Evolutionary conservation across 148 eudicot genomes (phyloP), one percentile per base, ranked within the genome.

Genomic region (Rhododendron ovatum): DNA sequence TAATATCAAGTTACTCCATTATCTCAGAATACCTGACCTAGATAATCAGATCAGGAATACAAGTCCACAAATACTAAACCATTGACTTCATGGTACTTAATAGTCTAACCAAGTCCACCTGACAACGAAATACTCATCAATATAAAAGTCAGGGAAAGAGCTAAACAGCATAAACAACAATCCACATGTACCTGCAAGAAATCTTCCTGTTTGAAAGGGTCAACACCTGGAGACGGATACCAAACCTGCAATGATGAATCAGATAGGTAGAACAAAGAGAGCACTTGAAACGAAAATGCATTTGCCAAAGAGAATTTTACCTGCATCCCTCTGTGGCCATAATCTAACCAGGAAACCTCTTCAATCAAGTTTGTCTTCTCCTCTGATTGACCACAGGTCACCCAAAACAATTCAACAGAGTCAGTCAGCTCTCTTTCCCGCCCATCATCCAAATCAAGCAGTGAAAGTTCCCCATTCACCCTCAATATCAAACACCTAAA

Each of bases 291-390:
- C 35, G 69, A 67, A 88, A 83, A 11, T 57, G 14, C 39, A 45
- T 51, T 24, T 41, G 80, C 51, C 24, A 65, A 69, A 78, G 41
- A 83, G 86, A 90, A 87, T 81, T 89, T 92, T 89, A 97, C 99
- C 98, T 97, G 99, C 99, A 97, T 95, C 85, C 99, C 99, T 84
- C 98, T 91, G 87, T 95, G 95, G 65, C 99, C 98, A 90, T 97
- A 97, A 90, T 97, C 99, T 90, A 97, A 90, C 99, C 99, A 97
- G 78, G 99, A 95, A 86, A 97, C 98, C 87, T 97, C 99, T 89
- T 95, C 96, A 88, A 97, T 97, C 82, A 97, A 91, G 87, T 95
- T 97, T 81, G 93, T 87, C 89, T 93, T 92, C 89, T 94, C 95
- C 83, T 92, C 96, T 83, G 98, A 92, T 75, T 90, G 88, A 82